These are phyloP conservation scores for Quercus wislizeni DNA, from an alignment of 306 rosid species.

Conservation along the genomic window DNA sequence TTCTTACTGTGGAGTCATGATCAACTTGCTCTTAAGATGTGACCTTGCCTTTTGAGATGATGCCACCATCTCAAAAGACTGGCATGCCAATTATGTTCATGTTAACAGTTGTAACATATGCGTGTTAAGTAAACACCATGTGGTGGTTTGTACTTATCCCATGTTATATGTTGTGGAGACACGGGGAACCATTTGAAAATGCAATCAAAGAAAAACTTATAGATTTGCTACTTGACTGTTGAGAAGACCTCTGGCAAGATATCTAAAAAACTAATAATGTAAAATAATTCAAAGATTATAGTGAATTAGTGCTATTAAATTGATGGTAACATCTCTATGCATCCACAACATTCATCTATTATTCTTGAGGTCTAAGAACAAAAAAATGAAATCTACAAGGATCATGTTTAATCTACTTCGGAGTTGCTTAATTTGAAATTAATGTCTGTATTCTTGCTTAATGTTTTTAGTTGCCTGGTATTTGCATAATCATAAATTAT, in stretches of 20 bases:
- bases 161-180: neutral
- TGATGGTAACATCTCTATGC: neutral
- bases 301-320: constrained; percentile 8
- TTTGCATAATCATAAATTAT: constrained; percentile 3
- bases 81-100: neutral
- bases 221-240: neutral
- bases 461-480: neutral
- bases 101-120: neutral
- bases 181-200: neutral
- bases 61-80: no score
- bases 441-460: neutral
- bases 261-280: neutral
- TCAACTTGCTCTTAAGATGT: neutral
- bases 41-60: neutral
- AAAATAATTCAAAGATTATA: neutral
- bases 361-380: neutral
- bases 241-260: neutral
- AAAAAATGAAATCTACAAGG: neutral
- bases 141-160: neutral
- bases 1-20: neutral
- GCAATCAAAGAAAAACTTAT: neutral
- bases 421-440: neutral
- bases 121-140: neutral
- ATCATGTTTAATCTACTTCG: neutral
- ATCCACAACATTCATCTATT: neutral